These are phyloP conservation scores for Wickerhamomyces kurtzmanii DNA, from an alignment of 805 yeast species.

Conservation along the genomic window DNA sequence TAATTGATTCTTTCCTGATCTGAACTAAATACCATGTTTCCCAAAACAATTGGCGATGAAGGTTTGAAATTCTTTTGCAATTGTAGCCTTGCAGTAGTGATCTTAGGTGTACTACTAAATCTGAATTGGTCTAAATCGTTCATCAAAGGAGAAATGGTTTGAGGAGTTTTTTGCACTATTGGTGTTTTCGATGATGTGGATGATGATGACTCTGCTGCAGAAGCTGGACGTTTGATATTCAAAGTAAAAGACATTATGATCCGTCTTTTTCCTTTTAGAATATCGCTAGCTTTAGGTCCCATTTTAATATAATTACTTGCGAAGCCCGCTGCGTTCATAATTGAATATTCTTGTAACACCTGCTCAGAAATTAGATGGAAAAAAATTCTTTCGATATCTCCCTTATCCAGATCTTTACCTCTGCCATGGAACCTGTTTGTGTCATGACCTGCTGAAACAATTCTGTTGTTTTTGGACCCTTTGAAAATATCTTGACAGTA, in stretches of 20 bases:
- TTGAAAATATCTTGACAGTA: conserved; percentile 78
- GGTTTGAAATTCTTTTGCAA: conserved; percentile 14
- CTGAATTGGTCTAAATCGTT: conserved; percentile 11
- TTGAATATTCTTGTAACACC: conserved; percentile 59
- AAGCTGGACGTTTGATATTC: conserved; percentile 12
- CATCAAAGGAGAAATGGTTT: too few relatives aligned
- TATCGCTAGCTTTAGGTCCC: conserved; percentile 45
- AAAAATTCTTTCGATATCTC: conserved; percentile 73
- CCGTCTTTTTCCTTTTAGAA: conserved; percentile 32
- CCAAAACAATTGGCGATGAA: conserved; percentile 13
- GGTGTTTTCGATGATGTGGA: conserved; percentile 4
- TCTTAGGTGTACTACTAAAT: conserved; percentile 12
- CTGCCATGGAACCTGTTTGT: conserved; percentile 53
- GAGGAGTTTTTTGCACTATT: conserved; percentile 1
- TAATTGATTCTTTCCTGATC: conserved; percentile 13
- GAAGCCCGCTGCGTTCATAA: conserved; percentile 69
- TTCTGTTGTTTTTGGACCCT: conserved; percentile 59
- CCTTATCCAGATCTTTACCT: conserved; percentile 55
- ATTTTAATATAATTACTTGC: conserved; percentile 63
- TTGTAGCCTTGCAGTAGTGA: conserved; percentile 11
- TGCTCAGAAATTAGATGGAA: conserved; percentile 64
- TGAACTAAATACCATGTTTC: conserved; percentile 7
- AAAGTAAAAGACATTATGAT: conserved; percentile 43
- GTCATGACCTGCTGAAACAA: conserved; percentile 56
- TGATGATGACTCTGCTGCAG: neutral